Conservation (phyloP, 78 protist genomes). For the Speleostelium caveatum region DNA sequence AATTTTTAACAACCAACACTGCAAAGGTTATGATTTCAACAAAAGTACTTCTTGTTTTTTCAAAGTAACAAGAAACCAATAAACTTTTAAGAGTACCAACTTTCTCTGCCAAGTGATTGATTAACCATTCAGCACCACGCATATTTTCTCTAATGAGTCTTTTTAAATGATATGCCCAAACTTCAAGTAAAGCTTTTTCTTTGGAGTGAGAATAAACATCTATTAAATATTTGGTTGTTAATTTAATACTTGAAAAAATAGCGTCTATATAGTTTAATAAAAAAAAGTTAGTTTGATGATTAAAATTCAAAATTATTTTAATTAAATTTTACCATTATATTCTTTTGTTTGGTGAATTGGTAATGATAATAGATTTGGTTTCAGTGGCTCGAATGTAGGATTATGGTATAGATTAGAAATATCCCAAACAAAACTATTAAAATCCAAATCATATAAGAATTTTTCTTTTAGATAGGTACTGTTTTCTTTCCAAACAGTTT, state of each 20-base stretch:
- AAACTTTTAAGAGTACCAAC: not conserved
- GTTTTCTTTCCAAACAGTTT: conserved; percentile 76
- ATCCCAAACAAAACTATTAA: conserved; percentile 70
- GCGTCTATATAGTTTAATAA: too few species aligned
- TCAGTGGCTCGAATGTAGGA: conserved; percentile 61
- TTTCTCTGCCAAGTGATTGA: conserved; percentile 10
- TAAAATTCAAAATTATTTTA: too few species aligned
- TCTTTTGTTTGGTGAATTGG: not conserved
- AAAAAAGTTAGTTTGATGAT: not conserved
- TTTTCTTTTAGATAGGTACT: conserved; percentile 37
- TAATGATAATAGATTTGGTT: not conserved
- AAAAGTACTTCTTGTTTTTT: conserved; percentile 43
- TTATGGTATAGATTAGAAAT: conserved; percentile 48
- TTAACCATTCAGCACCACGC: conserved; percentile 61
- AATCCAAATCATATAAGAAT: conserved; percentile 51
- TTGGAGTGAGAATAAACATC: conserved; percentile 69
- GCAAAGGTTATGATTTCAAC: conserved; percentile 53
- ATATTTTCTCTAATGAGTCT: conserved; percentile 44
- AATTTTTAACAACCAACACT: conserved; percentile 9
- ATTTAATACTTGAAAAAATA: conserved; percentile 28
- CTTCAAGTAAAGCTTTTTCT: conserved; percentile 48
- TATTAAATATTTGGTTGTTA: conserved; percentile 43
- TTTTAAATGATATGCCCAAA: conserved; percentile 69
- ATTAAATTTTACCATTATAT: conserved; percentile 4
- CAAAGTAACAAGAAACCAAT: conserved; percentile 25